Evolutionary conservation across 441 rosid genomes (phyloP), one percentile per base, ranked within the genome.

Genomic region (Codiaeum variegatum): DNA sequence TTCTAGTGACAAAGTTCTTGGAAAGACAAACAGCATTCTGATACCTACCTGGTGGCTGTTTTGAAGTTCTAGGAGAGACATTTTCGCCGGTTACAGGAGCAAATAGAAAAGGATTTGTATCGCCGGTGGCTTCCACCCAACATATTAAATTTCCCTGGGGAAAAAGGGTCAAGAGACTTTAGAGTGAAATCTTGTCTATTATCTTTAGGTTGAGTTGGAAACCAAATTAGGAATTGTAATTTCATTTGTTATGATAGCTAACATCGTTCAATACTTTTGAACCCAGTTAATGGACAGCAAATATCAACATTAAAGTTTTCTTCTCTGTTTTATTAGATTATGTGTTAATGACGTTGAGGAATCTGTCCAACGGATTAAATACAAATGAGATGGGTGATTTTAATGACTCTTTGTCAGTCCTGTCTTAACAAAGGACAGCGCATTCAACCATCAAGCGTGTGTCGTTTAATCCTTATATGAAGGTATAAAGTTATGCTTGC

Each of bases 31-130:
- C 47, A 75, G 66, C 31, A 75, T 80, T 70, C 71, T 28, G 74
- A 8, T 23, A 69, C 75, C 32, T 79, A 74, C 75, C 70, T 74
- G 38, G 69, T 69, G 24, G 75, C 65, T 68, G 73, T 68, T 73
- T 76, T 63, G 54, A 74, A 74, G 77, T 71, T 75, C 62, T 73
- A 29, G 78, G 68, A 11, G 79, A 73, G 67, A 73, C 66, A 64
- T 73, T 78, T 62, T 70, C 67, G n/a, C 63, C 69, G 29, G 80
- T 54, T 5, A 73, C 61, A 72, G 75, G 67, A 73, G 74, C 67
- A 19, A 71, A 78, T 51, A 23, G 32, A 67, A 51, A 73, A 75
- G 52, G 67, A 65, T 60, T 69, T 72, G 77, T 66, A 76, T 29
- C 23, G n/a, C 2, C 9, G 8, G 67, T 40, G 32, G 28, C 18